Evolutionary conservation across 1,284 basidiomycete genomes (phyloP), one percentile per base, ranked within the genome.

Genomic region (Rhodotorula sp.): DNA sequence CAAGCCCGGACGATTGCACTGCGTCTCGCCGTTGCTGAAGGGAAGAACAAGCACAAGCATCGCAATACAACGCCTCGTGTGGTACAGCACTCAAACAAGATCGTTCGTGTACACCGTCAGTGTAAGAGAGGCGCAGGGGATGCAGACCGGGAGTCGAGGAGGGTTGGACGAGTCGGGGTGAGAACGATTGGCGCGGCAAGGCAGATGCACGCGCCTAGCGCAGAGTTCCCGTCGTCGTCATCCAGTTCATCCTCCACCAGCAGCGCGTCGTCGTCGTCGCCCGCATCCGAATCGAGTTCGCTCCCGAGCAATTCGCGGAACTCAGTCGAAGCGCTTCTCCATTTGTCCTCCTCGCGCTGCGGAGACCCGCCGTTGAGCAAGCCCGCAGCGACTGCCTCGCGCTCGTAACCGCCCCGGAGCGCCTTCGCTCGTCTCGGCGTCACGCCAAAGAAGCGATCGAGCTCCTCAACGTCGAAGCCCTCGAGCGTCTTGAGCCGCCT

Each of bases 361-460:
- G 19, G 17, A 53, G n/a, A 53, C 2, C 46, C 46, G 10, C 23
- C 46, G 13, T 27, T 4, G 21, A 62, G 13, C 48, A 62, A 8
- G 7, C 66, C 66, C 56, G 61, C 61, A 27, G 3, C 13, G 17
- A 17, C 12, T 0, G 62, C 67, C 10, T 64, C 46, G 7, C 23
- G 25, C 14, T 21, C 67, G 27, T 64, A 68, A 17, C 52, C 62
- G 4, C 58, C 59, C 17, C 54, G 23, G 17, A 55, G 13, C n/a
- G 59, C 63, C 27, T 61, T 61, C 46, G 58, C 49, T 13, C 48
- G 59, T 23, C 21, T 52, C 16, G 60, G 60, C 45, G 54, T 56
- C 2, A 66, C 41, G 8, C 68, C 68, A 13, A 70, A 70, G 34
- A 70, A 66, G 9, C 44, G 64, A 21, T 70, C 68, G 10, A 70